phyloP scores from a whole-genome alignment of 192 early-diverging fungal species.

The Gryganskiella cystojenkinii region DNA sequence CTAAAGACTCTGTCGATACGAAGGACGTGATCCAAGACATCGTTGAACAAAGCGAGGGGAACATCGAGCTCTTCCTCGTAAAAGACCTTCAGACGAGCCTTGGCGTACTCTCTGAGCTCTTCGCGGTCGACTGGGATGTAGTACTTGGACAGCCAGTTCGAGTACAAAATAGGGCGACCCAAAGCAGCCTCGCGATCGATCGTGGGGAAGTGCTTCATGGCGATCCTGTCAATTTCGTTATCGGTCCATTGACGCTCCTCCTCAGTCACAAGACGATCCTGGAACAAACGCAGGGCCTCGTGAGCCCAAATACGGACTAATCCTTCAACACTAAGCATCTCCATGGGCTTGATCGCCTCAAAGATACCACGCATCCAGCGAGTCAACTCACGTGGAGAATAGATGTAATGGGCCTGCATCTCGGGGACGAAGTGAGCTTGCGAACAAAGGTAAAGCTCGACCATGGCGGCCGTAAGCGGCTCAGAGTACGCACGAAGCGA shows the following conservation, averaged over 20 bases:
- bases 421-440: slow-evolving; percentile 96
- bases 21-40: slow-evolving; percentile 97
- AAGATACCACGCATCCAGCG: slow-evolving; percentile 99
- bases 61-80: slow-evolving; percentile 99
- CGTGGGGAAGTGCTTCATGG: slow-evolving; percentile 89
- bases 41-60: slow-evolving; percentile 91
- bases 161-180: slow-evolving; percentile 93
- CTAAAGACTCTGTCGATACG: slow-evolving; percentile 98
- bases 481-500: slow-evolving; percentile 90
- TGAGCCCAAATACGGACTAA: slow-evolving; percentile 98
- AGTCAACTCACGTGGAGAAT: slow-evolving; percentile 99
- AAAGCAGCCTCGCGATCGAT: slow-evolving; percentile 78
- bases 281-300: slow-evolving; percentile 97
- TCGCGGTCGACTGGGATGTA: slow-evolving; percentile 93
- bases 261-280: slow-evolving; percentile 93
- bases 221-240: slow-evolving; percentile 83
- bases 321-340: slow-evolving; percentile 82
- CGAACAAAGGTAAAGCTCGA: slow-evolving; percentile 92
- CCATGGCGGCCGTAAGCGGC: slow-evolving; percentile 94
- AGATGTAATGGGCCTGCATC: slow-evolving; percentile 99
- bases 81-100: slow-evolving; percentile 95
- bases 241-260: slow-evolving; percentile 95
- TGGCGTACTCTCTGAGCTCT: slow-evolving; percentile 90
- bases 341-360: slow-evolving; percentile 90
- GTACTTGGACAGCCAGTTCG: slow-evolving; percentile 95